Evolutionary conservation across 345 rosid species (phyloP).

Genomic region (Euclidium syriacum): DNA sequence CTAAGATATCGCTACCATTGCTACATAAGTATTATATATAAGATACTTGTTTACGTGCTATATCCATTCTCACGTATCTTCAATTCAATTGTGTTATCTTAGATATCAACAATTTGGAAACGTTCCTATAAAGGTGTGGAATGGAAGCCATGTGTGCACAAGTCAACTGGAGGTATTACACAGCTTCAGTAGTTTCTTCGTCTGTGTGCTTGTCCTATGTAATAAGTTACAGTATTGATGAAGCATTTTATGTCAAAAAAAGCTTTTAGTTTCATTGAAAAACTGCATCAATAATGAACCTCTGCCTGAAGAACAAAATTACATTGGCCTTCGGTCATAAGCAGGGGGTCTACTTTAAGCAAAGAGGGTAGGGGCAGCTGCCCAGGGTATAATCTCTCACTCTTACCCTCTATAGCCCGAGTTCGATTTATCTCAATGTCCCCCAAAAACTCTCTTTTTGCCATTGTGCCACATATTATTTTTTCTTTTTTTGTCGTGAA

Average conservation of each 20-base stretch:
- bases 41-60: not conserved
- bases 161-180: conserved; percentile 62
- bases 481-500: too few species aligned
- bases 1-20: not conserved
- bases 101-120: conserved; percentile 92
- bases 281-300: not conserved
- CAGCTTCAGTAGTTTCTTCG: not conserved
- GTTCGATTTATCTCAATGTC: too few species aligned
- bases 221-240: not conserved
- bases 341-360: too few species aligned
- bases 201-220: conserved; percentile 1
- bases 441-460: too few species aligned
- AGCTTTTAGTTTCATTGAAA: not conserved
- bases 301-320: not conserved
- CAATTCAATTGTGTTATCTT: conserved; percentile 14
- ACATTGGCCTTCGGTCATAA: not conserved
- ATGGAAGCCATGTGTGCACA: conserved; percentile 77
- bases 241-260: not conserved
- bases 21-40: not conserved
- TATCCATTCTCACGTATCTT: not conserved
- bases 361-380: too few species aligned
- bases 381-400: too few species aligned
- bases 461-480: too few species aligned
- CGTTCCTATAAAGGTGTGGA: conserved; percentile 62
- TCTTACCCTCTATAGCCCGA: too few species aligned